Conservation (phyloP, 2,329 filamentous ascomycete genomes). For the Boeremia exigua region DNA sequence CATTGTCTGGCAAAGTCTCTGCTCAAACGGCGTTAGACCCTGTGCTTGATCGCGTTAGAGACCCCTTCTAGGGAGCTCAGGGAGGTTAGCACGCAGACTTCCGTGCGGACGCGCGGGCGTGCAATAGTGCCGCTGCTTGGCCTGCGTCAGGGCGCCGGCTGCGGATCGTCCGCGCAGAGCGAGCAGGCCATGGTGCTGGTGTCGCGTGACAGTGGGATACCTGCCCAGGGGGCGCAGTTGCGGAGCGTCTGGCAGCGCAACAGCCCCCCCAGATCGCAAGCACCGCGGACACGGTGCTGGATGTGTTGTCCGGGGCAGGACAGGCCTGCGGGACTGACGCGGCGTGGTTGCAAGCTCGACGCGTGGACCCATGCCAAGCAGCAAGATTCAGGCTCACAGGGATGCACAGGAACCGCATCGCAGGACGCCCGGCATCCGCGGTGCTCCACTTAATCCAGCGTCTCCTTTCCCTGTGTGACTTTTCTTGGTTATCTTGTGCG, state of each 20-base stretch:
- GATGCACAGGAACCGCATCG: slow-evolving; percentile 11
- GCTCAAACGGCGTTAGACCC: background rate
- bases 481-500: background rate
- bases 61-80: background rate
- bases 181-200: background rate
- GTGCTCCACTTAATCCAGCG: slow-evolving; percentile 10
- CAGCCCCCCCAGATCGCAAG: no score
- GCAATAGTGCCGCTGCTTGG: slow-evolving; percentile 1
- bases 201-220: slow-evolving; percentile 6
- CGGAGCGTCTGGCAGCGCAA: no score
- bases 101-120: background rate
- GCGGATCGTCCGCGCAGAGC: background rate
- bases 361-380: slow-evolving; percentile 15
- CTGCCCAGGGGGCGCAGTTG: no score
- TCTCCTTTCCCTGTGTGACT: slow-evolving; percentile 14
- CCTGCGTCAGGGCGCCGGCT: slow-evolving; percentile 8
- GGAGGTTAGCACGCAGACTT: background rate
- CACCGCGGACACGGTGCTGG: no score
- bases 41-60: background rate
- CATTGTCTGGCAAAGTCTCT: background rate
- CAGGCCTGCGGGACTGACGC: slow-evolving; percentile 9
- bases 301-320: background rate
- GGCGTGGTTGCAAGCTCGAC: slow-evolving; percentile 7
- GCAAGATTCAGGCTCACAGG: slow-evolving; percentile 12
- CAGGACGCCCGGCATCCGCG: slow-evolving; percentile 6